phyloP scores from a whole-genome alignment of 345 rosid species.

The Eucalyptus erythrocorys region DNA sequence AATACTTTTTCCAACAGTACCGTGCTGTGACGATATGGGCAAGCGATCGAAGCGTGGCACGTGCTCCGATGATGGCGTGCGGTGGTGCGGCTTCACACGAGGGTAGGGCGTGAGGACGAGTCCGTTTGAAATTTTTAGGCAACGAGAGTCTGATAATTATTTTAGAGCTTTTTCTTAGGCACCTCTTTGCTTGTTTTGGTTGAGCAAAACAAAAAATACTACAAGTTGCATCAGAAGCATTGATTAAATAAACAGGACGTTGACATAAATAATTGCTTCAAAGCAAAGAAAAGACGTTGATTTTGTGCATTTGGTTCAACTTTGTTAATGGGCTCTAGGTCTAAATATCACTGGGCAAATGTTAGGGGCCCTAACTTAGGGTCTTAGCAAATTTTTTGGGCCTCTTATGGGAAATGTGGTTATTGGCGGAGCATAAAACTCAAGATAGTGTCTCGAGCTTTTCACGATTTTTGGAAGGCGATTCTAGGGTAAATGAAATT shows the following conservation, averaged over 20 bases:
- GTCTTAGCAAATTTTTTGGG: neutral
- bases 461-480: rapidly evolving
- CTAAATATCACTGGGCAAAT: rapidly evolving
- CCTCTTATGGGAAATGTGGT: rapidly evolving
- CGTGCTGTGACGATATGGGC: no score
- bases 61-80: neutral
- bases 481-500: no score
- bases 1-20: no score
- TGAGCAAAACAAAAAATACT: no score
- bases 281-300: no score
- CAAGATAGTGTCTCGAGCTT: neutral
- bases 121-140: neutral
- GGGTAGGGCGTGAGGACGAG: neutral
- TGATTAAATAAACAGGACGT: no score
- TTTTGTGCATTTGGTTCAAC: rapidly evolving
- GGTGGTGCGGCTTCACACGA: neutral
- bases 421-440: neutral
- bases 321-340: neutral
- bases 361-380: no score
- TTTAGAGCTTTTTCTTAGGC: neutral
- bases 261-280: rapidly evolving
- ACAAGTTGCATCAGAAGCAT: neutral
- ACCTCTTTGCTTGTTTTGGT: neutral
- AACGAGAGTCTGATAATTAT: neutral
- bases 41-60: neutral